Percentiles rank a stretch among this genome's conserved stretches.
These are phyloP conservation scores for Elymus sibiricus DNA, from an alignment of 176 grass and related monocot species.

Conservation along the genomic window DNA sequence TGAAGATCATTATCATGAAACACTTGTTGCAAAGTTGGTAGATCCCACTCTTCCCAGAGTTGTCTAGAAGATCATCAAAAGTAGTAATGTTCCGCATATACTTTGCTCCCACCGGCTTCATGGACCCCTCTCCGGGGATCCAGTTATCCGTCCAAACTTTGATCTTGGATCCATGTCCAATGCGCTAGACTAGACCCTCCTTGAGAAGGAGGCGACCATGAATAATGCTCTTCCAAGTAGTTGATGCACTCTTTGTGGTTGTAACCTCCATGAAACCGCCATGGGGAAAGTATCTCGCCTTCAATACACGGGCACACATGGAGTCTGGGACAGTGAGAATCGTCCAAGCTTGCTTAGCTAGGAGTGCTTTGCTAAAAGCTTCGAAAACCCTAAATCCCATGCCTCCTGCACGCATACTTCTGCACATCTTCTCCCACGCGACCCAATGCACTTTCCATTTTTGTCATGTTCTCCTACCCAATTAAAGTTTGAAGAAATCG, in stretches of 20 bases:
- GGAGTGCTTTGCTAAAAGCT: neutral
- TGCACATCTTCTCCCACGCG: neutral
- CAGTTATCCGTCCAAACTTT: too few relatives aligned
- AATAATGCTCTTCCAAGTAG: neutral
- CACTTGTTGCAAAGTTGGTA: too few relatives aligned
- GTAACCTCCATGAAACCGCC: neutral
- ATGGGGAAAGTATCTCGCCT: neutral
- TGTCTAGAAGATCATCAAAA: too few relatives aligned
- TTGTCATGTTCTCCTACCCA: neutral
- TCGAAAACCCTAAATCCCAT: neutral
- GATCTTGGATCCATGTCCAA: too few relatives aligned
- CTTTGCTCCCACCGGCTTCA: too few relatives aligned
- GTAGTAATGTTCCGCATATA: too few relatives aligned
- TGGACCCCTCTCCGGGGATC: too few relatives aligned
- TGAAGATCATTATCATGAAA: too few relatives aligned
- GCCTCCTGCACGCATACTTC: neutral
- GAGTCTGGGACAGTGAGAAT: neutral
- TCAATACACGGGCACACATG: neutral
- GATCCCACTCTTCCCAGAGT: too few relatives aligned
- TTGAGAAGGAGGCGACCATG: too few relatives aligned
- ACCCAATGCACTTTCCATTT: neutral
- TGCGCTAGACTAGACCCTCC: neutral
- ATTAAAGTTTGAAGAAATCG: neutral
- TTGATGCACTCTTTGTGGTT: neutral
- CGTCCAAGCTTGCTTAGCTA: neutral